A percentile compares a stretch with the other conserved stretches of the same genome.
Evolutionary conservation across 352 stramenopile species (phyloP).

Genomic region (Discostella stelligera): DNA sequence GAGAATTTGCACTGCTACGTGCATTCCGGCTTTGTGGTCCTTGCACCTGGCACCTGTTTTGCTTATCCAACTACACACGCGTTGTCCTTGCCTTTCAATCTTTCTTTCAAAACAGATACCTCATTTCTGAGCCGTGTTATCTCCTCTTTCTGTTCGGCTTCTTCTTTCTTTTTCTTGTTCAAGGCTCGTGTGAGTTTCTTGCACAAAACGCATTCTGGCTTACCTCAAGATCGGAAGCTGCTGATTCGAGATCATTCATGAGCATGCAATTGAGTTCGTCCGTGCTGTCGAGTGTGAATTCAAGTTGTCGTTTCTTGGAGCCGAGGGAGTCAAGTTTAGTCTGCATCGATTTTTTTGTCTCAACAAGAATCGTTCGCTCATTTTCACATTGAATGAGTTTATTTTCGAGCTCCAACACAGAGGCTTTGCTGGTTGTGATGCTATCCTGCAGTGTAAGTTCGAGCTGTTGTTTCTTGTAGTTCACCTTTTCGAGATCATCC

Average conservation of each 20-base stretch:
- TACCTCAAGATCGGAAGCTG: background rate
- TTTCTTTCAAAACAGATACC: background rate
- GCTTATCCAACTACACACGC: background rate
- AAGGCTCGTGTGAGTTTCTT: background rate
- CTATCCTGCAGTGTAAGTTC: background rate
- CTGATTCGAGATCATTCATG: background rate
- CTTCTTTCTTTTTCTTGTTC: background rate
- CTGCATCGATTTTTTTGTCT: background rate
- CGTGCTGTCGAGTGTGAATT: background rate
- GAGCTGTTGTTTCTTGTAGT: background rate
- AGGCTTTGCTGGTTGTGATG: background rate
- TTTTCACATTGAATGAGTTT: background rate
- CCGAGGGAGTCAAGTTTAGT: background rate
- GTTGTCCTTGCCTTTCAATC: background rate
- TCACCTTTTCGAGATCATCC: background rate
- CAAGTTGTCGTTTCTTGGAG: background rate
- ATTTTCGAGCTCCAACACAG: background rate
- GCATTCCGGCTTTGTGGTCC: too few species aligned
- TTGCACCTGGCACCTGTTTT: background rate
- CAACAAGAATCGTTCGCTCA: background rate
- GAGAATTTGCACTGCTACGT: too few species aligned
- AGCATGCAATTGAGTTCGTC: background rate
- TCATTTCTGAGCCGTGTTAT: background rate
- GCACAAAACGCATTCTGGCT: background rate
- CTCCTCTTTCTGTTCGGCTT: background rate